phyloP scores from a whole-genome alignment of 192 early-diverging fungal genomes.

The Phycomyces blakesleeanus region DNA sequence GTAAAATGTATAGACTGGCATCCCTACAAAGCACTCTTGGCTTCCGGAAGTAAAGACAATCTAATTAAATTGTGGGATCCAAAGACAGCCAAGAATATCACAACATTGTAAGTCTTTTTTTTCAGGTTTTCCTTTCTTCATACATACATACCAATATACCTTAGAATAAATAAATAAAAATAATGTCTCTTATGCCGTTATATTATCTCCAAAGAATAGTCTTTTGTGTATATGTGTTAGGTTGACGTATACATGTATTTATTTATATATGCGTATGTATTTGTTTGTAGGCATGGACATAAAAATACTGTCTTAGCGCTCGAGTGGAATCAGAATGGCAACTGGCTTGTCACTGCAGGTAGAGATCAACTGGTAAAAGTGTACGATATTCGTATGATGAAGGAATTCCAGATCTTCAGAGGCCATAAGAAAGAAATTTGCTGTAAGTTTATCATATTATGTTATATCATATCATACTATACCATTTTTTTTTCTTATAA shows the following conservation, averaged over 20 bases:
- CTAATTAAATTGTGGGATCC: slow-evolving; percentile 98
- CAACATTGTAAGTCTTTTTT: slow-evolving; percentile 65
- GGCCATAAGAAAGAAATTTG: slow-evolving; percentile 88
- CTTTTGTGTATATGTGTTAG: too few relatives aligned
- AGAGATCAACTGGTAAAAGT: slow-evolving; percentile 89
- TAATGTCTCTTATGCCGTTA: too few relatives aligned
- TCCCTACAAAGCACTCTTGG: slow-evolving; percentile 86
- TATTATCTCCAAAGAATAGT: too few relatives aligned
- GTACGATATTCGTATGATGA: slow-evolving; percentile 93
- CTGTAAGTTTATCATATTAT: slow-evolving; percentile 44
- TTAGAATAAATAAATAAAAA: too few relatives aligned
- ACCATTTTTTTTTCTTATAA: too few relatives aligned
- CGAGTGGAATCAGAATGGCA: slow-evolving; percentile 96
- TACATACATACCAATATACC: too few relatives aligned
- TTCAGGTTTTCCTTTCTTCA: too few relatives aligned
- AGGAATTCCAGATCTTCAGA: slow-evolving; percentile 80
- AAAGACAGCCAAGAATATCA: slow-evolving; percentile 77
- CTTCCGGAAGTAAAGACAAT: slow-evolving; percentile 94
- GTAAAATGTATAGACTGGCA: slow-evolving; percentile 98
- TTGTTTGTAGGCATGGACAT: slow-evolving; percentile 77
- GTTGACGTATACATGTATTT: too few relatives aligned
- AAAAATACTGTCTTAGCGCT: slow-evolving; percentile 88
- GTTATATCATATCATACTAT: not conserved
- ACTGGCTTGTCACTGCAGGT: slow-evolving; percentile 90
- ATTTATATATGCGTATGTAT: too few relatives aligned